These are phyloP conservation scores for Pseudogymnoascus pannorum DNA, from an alignment of 2,329 filamentous ascomycete species.

Conservation along the genomic window DNA sequence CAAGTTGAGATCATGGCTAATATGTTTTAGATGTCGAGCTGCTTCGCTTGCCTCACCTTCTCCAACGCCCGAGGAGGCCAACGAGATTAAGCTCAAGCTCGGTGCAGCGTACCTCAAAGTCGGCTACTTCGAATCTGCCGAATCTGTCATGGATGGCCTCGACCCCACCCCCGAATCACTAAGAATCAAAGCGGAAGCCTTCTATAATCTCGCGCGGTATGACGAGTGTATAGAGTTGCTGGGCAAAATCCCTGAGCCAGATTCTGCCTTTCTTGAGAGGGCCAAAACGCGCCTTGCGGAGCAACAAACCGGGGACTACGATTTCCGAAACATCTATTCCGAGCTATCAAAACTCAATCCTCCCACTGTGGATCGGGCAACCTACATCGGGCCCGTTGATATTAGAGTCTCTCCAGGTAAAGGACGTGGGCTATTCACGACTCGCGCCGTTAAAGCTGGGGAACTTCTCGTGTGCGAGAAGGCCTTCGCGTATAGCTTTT, in stretches of 20 bases:
- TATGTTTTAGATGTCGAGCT: neutral
- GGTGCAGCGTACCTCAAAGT: slow-evolving; percentile 62
- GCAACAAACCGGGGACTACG: slow-evolving; percentile 33
- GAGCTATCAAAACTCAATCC: slow-evolving; percentile 30
- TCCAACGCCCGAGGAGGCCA: neutral
- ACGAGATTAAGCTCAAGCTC: slow-evolving; percentile 33
- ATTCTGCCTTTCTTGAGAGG: neutral
- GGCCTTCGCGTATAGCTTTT: slow-evolving; percentile 37
- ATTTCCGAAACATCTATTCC: slow-evolving; percentile 32
- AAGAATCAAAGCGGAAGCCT: neutral
- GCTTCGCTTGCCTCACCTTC: neutral
- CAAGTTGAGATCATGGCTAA: neutral
- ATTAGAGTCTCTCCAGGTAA: slow-evolving; percentile 34
- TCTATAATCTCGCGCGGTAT: neutral
- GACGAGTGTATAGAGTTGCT: slow-evolving; percentile 18
- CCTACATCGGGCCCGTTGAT: slow-evolving; percentile 36
- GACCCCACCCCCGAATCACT: neutral
- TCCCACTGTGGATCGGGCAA: slow-evolving; percentile 41
- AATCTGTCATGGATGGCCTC: slow-evolving; percentile 51
- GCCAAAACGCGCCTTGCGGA: slow-evolving; percentile 32
- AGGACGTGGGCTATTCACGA: slow-evolving; percentile 46
- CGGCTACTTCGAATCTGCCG: slow-evolving; percentile 64
- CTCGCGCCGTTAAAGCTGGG: slow-evolving; percentile 38
- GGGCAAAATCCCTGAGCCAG: neutral
- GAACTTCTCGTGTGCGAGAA: slow-evolving; percentile 51